phyloP scores from a whole-genome alignment of 371 early-diverging fungal species.

The Mortierella sp. region DNA sequence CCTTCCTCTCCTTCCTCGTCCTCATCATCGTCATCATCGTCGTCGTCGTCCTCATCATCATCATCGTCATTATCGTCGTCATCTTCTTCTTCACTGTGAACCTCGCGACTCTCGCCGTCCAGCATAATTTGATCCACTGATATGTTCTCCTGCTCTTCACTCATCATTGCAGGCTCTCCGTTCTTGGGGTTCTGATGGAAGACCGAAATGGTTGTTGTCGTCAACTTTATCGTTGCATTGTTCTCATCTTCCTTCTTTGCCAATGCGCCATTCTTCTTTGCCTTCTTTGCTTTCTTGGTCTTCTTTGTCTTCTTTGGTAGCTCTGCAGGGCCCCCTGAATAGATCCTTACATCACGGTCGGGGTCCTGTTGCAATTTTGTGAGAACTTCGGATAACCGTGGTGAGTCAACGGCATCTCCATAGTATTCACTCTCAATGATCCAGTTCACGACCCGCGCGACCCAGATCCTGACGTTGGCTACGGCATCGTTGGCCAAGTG shows the following conservation, averaged over 20 bases:
- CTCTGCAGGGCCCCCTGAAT: conserved; percentile 43
- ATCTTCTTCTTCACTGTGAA: conserved; percentile 19
- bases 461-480: conserved; percentile 52
- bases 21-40: conserved; percentile 3
- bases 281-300: conserved; percentile 17
- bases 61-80: conserved; percentile 13
- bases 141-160: conserved; percentile 17
- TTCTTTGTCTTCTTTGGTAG: conserved; percentile 25
- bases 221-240: neutral
- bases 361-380: conserved; percentile 32
- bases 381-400: conserved; percentile 16
- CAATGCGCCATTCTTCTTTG: conserved; percentile 4
- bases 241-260: neutral
- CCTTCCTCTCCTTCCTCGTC: conserved; percentile 15
- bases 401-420: conserved; percentile 26
- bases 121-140: conserved; percentile 15
- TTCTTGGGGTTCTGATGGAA: conserved; percentile 46
- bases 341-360: conserved; percentile 52
- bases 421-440: conserved; percentile 44
- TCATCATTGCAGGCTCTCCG: conserved; percentile 23
- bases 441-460: conserved; percentile 50
- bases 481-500: conserved; percentile 36
- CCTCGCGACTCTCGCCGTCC: neutral
- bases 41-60: conserved; percentile 4
- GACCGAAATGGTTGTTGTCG: conserved; percentile 15